Evolutionary conservation across 1,284 basidiomycete species (phyloP).

Genomic region (Austroboletus olivaceoglutinosus): DNA sequence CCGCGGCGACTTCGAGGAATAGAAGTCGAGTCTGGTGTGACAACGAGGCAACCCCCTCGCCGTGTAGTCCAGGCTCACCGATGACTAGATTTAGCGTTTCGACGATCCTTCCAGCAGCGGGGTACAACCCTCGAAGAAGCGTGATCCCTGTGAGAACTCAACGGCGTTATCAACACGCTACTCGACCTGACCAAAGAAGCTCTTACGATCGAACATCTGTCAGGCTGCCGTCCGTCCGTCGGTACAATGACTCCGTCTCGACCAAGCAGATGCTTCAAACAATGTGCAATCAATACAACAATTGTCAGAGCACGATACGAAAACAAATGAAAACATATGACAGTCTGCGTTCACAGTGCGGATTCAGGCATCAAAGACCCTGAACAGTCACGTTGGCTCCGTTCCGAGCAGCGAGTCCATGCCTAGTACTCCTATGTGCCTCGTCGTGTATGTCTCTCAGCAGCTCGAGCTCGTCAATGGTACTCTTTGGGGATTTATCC

Average conservation of each 20-base stretch:
- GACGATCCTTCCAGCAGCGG: background rate
- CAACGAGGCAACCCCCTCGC: background rate
- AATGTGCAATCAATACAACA: no score
- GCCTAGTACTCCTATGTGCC: conserved; percentile 15
- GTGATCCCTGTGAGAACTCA: background rate
- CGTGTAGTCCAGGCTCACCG: background rate
- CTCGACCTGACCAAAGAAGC: background rate
- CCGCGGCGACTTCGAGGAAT: background rate
- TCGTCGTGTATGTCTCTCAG: conserved; percentile 28
- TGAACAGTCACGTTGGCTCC: background rate
- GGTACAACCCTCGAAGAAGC: background rate
- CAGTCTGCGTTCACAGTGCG: background rate
- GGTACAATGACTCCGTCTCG: no score
- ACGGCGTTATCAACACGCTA: background rate
- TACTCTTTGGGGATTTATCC: conserved; percentile 22
- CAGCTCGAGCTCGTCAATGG: conserved; percentile 35
- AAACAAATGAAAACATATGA: background rate
- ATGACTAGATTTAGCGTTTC: background rate
- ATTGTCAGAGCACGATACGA: no score
- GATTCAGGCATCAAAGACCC: conserved; percentile 11
- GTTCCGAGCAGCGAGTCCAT: conserved; percentile 2
- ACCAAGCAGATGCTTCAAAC: no score
- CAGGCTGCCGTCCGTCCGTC: no score
- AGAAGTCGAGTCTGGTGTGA: background rate
- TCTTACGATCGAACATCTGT: no score